Percentiles rank a stretch among this genome's conserved stretches.
These are phyloP conservation scores for Anthracocystis panici-leucophaei DNA, from an alignment of 1,284 basidiomycete genomes.

Conservation along the genomic window DNA sequence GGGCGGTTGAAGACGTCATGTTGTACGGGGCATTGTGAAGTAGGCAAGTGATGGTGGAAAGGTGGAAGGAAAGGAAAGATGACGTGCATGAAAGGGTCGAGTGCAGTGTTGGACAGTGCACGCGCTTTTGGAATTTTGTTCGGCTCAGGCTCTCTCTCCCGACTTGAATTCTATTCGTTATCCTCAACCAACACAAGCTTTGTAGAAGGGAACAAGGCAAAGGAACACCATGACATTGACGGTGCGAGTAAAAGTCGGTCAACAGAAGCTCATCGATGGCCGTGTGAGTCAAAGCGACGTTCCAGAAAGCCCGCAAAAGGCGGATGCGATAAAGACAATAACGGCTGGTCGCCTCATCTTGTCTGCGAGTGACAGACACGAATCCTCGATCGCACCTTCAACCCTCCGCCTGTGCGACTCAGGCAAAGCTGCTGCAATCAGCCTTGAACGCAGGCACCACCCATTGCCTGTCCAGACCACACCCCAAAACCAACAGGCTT, in stretches of 20 bases:
- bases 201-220: no score
- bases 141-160: not conserved
- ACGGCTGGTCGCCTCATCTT: no score
- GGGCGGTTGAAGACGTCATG: not conserved
- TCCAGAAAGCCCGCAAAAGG: no score
- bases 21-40: not conserved
- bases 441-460: constrained; percentile 13
- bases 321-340: no score
- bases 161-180: not conserved
- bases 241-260: no score
- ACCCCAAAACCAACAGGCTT: not conserved
- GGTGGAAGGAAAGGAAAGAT: not conserved
- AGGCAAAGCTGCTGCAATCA: constrained; percentile 23
- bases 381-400: no score
- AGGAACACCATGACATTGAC: no score
- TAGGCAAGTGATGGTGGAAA: not conserved
- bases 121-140: not conserved
- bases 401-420: not conserved
- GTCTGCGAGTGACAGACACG: no score
- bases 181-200: not conserved
- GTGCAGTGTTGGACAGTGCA: constrained; percentile 15
- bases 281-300: no score
- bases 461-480: constrained; percentile 13
- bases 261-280: no score
- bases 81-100: not conserved